These are phyloP conservation scores for Apium graveolens DNA, from an alignment of 129 eudicot genomes.

Conservation along the genomic window DNA sequence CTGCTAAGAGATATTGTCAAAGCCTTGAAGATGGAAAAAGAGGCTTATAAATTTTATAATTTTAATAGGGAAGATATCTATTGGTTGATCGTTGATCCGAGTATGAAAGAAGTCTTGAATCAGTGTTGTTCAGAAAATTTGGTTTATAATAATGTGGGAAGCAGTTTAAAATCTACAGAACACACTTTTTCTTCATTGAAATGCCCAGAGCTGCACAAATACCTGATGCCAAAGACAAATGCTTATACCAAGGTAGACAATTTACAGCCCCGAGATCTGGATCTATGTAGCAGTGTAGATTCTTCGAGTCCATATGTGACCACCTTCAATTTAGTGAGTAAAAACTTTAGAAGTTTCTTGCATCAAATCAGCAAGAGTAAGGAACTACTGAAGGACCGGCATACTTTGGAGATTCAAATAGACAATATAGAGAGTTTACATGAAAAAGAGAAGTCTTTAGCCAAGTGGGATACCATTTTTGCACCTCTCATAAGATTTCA, in stretches of 20 bases:
- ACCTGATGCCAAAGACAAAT: conserved; percentile 7
- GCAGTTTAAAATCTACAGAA: conserved; percentile 12
- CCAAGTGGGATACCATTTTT: conserved; percentile 4
- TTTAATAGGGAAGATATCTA: conserved; percentile 1
- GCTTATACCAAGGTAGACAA: conserved; percentile 19
- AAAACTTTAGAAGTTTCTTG: conserved; percentile 25
- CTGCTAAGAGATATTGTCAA: conserved; percentile 19
- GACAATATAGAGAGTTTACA: no score
- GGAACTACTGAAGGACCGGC: not conserved
- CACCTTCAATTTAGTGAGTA: conserved; percentile 19
- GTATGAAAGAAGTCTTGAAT: conserved; percentile 3
- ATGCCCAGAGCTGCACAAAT: conserved; percentile 13
- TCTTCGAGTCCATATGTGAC: conserved; percentile 13
- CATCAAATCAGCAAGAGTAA: conserved; percentile 23
- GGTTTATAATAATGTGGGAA: conserved; percentile 16
- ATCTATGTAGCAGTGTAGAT: conserved; percentile 10
- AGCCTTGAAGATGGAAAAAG: conserved; percentile 15
- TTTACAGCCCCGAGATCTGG: conserved; percentile 15
- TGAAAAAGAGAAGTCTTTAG: no score
- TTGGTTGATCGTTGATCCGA: not conserved
- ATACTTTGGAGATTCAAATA: no score
- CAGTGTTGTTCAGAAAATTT: not conserved
- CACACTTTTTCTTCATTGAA: conserved; percentile 18
- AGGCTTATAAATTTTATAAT: conserved; percentile 8
- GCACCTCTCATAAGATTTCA: conserved; percentile 14